Evolutionary conservation across 257 asterid species (phyloP).

Genomic region (Solanum bulbocastanum): DNA sequence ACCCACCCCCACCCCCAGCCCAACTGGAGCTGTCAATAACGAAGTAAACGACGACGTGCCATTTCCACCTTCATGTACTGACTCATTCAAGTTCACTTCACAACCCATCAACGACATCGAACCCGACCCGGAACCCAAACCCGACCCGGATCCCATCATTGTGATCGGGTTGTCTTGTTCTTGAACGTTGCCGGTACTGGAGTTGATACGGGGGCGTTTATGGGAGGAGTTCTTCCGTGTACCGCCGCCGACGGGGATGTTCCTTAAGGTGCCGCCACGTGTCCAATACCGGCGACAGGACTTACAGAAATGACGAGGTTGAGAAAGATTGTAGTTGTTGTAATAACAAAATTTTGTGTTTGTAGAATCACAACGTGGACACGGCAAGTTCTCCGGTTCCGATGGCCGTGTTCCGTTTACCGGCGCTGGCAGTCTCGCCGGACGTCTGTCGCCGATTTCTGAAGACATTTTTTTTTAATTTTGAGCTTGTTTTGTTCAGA

Average conservation of each 20-base stretch:
- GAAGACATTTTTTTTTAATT: constrained; percentile 9
- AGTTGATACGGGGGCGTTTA: constrained; percentile 30
- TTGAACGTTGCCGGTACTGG: not conserved
- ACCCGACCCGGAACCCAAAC: not conserved
- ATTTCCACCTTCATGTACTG: constrained; percentile 18
- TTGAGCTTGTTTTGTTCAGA: not conserved
- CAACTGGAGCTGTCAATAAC: constrained; percentile 2
- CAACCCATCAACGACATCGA: constrained; percentile 9
- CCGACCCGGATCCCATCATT: not conserved
- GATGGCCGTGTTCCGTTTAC: constrained; percentile 12
- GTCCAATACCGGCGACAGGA: constrained; percentile 62
- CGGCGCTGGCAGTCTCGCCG: constrained; percentile 4
- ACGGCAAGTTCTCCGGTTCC: constrained; percentile 29
- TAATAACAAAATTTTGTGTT: constrained; percentile 54
- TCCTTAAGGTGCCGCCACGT: constrained; percentile 44
- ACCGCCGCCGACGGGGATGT: constrained; percentile 56
- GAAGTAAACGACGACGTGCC: constrained; percentile 15
- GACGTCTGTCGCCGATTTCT: constrained; percentile 19
- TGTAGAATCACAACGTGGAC: constrained; percentile 52
- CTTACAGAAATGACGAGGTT: constrained; percentile 55
- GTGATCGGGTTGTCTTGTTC: not conserved
- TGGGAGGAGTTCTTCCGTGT: constrained; percentile 26
- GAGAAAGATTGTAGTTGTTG: constrained; percentile 61
- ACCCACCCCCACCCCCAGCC: not conserved
- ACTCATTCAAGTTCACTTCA: constrained; percentile 30